Base-by-base conservation (phyloP, 1,284 basidiomycete genomes). In the Rhodotorula sp. region DNA sequence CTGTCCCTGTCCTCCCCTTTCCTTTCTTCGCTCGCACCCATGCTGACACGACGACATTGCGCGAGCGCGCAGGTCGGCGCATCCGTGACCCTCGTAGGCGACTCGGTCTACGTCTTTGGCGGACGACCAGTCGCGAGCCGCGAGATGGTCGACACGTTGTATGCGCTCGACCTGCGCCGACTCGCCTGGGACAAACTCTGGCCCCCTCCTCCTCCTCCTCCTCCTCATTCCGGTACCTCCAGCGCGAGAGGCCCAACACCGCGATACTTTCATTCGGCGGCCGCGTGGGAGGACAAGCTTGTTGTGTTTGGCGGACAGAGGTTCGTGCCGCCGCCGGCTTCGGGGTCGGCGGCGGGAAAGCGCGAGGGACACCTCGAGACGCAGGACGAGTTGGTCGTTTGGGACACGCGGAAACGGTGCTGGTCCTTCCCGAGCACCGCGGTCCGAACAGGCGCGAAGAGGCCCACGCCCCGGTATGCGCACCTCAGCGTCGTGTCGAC, bases 251-350 rank as follows among this genome's bases (percentile, higher is more conserved):
- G 34, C 4, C 65, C 63, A 8, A n/a, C 59, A 0, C 65, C 69
- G 31, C 63, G 70, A 6, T 96, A 95, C 80, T 94, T 95, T 77
- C 92, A 95, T 80, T 92, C 91, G 69, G 87, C 92, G n/a, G 92
- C 95, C 80, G 83, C 88, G 59, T 95, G 91, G 88, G 80, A 89
- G 77, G 88, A 90, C 79, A 88, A 91, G 77, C 84, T 97, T 59
- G 87, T 96, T 67, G 84, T 94, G 63, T 96, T 95, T 77, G 94
- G 93, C 26, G 93, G 93, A 26, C 94, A 95, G 92, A 89, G 89
- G 70, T 69, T 56, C 44, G 59, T 68, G 13, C 47, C 40, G 8
- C 5, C 34, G 13, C 47, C 40, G 8, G 13, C 34, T 22, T 46
- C 48, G 50, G 22, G 9, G 88, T 89, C 78, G 84, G 86, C 15